Base-by-base conservation (phyloP, 2,329 filamentous ascomycete species). In the Pseudogymnoascus sp. region DNA sequence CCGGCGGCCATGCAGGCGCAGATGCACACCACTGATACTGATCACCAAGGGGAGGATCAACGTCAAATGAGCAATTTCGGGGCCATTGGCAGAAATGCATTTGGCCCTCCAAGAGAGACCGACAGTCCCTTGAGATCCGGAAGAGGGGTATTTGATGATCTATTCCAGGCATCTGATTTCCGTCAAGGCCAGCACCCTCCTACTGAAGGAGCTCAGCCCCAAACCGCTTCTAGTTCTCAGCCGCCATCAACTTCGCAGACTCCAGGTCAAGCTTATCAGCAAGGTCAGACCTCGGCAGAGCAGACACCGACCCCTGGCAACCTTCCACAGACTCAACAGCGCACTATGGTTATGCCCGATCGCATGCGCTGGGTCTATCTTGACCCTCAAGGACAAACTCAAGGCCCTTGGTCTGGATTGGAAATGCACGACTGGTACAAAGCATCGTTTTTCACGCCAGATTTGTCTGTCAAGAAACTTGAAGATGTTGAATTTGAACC, bases 371-470 rank as follows among this genome's bases (percentile, higher is more conserved):
- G 95, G 95, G 93, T 97, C 16, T 99, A 99, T 73, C 87, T 96
- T 62, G 95, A 99, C 73, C 95, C 95, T 4, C 91, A 96, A 73
- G 92, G 92, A 21, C 89, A 91, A 66, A 88, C 91, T 5, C 95
- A 99, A 73, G 95, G 95, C 0, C 95, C 95, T 0, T 99, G 95
- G 77, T 97, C 92, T 40, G 95, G 95, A 1, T 79, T 99, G 60
- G 95, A 99, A 76, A 99, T 99, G 95, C 96, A 99, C 69, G 96
- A 99, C 71, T 99, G 95, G 95, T 99, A 97, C 78, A 97, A 97
- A 75, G 93, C 93, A 39, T 93, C 93, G 54, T 99, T 97, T 78
- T 99, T 99, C 77, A 96, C 91, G 0, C 88, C 93, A 0, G 93
- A 99, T 70, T 81, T 99, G 18, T 86, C 96, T 47, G 95, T 99